Base-by-base conservation (phyloP, 164 flowering plant genomes). In the Vitis rupestris region DNA sequence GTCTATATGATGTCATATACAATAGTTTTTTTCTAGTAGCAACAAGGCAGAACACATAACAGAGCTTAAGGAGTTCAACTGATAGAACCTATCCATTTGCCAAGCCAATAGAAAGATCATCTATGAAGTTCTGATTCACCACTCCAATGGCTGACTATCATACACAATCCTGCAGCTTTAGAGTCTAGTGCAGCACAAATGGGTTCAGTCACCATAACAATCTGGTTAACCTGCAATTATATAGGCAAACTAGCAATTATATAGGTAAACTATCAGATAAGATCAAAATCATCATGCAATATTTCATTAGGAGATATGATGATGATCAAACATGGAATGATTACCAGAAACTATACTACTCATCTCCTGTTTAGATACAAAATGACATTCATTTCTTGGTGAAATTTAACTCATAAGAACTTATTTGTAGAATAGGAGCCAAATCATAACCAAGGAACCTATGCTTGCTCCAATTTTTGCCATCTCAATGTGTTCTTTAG, bases 111-210 rank as follows among this genome's bases (percentile, higher is more conserved):
- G 98, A 88, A 19, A 95, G 88, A 81, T 95, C 99, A 19, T 98
- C 99, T 68, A 95, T 95, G 64, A 95, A 95, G 76, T 90, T 94
- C 98, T 19, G 98, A 92, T 82, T 94, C 98, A 72, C 97, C 97
- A 84, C 98, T 92, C 3, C 96, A 82, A 80, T 95, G 99, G 83
- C 97, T 92, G 79, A 90, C 98, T 98, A 95, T 92, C 55, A 95
- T 96, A 65, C 99, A 96, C 98, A 97, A 95, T 30, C 98, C 98
- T 10, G 98, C 98, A 72, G 93, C 91, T 77, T 95, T 95, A 1
- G 97, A 90, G 78, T 90, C 94, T 65, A 88, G 87, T 16, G 93
- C 98, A 19, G 96, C 99, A 76, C 78, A 90, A 72, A 95, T 91
- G 65, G 97, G 88, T 82, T 92, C 98, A 30, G 93, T 95, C 60